Evolutionary conservation across 2,329 filamentous ascomycete genomes (phyloP).

Genomic region (Colletotrichum sp.): DNA sequence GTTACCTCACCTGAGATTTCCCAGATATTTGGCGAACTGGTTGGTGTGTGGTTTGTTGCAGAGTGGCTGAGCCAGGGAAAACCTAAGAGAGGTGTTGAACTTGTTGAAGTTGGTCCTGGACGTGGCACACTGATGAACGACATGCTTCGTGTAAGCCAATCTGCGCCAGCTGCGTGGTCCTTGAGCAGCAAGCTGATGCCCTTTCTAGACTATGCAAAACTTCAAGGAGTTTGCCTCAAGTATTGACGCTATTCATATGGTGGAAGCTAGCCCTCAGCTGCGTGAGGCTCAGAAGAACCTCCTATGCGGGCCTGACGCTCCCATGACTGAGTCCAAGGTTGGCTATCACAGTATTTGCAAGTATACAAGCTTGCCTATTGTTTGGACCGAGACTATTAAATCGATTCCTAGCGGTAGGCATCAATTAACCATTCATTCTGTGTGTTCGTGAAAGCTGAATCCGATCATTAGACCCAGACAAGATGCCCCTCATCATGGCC

Average conservation of each 20-base stretch:
- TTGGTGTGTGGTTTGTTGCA: constrained; percentile 93
- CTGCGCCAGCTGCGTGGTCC: background rate
- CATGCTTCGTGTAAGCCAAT: constrained; percentile 75
- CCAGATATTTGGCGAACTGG: constrained; percentile 92
- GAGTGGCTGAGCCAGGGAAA: constrained; percentile 95
- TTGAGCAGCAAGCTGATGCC: background rate
- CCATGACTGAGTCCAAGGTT: constrained; percentile 72
- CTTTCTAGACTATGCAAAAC: constrained; percentile 75
- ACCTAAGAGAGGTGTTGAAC: constrained; percentile 75
- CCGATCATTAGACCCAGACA: constrained; percentile 57
- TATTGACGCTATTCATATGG: constrained; percentile 88
- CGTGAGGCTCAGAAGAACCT: constrained; percentile 79
- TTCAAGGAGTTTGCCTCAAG: constrained; percentile 80
- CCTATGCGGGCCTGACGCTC: constrained; percentile 75
- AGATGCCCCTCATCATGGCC: constrained; percentile 90
- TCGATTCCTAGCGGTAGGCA: constrained; percentile 73
- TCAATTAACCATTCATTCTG: background rate
- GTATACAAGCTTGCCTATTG: constrained; percentile 74
- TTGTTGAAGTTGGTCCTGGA: constrained; percentile 94
- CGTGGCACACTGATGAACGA: constrained; percentile 97
- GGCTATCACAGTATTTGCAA: constrained; percentile 80
- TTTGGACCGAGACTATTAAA: constrained; percentile 90
- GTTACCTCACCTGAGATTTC: constrained; percentile 98
- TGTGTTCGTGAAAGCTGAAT: background rate
- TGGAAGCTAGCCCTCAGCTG: constrained; percentile 88